Base-by-base conservation (phyloP, 148 eudicot species). In the Vaccinium darrowii region DNA sequence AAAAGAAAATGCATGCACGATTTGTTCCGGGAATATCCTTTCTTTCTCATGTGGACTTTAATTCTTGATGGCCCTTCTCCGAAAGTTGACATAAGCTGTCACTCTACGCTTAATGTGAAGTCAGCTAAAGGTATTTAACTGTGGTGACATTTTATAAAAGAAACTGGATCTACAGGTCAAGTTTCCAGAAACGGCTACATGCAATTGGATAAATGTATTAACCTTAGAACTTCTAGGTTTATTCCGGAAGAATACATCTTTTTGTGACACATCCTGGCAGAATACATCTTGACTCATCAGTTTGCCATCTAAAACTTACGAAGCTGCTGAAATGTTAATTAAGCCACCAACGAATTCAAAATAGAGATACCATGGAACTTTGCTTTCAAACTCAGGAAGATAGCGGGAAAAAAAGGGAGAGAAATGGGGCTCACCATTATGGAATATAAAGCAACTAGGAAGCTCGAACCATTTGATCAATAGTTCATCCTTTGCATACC, bases 381-480 rank as follows among this genome's bases (percentile, higher is more conserved):
- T 23, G 27, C 13, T 63, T 63, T 63, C 12, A 63, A 27, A 39
- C 0, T 3, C 43, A 39, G 43, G 43, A 5, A 39, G 43, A 39
- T 3, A 39, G 43, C 0, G 43, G 5, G 1, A 39, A 5, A 58
- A 39, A 76, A 8, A 82, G 43, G 78, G 27, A 63, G 39, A 85
- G 73, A 27, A 78, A 82, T 54, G 21, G 43, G 69, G 88, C 98
- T 71, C 82, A 97, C 99, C 98, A 83, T 97, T 95, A 81, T 97
- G 99, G 85, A 97, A 97, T 90, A 97, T 95, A 92, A 94, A 97
- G 90, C 99, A 95, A 86, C 91, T 95, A 78, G 99, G 98, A 87
- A 97, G 98, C 89, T 97, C 98, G 87, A 97, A 95, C 99, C 99
- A 97, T 91, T 87, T 95, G 88, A 97, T 92, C 78, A 91, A 83